Percentiles rank a stretch among this genome's conserved stretches.
These are phyloP conservation scores for Mortierella sp. DNA, from an alignment of 371 early-diverging fungal genomes.

Conservation along the genomic window DNA sequence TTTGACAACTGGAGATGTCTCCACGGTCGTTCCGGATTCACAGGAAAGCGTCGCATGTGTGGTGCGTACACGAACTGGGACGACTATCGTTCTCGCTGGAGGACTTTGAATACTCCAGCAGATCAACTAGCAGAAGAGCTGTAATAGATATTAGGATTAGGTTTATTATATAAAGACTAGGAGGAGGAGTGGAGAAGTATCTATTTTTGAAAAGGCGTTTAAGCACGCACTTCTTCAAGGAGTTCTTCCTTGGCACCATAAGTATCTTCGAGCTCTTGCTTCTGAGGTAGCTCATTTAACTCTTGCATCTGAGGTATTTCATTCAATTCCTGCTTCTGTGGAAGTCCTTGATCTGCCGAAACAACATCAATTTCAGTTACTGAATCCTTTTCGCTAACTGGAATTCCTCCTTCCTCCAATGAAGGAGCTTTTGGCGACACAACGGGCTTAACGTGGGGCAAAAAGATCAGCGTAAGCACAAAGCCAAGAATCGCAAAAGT, in stretches of 20 bases:
- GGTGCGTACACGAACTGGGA: constrained; percentile 89
- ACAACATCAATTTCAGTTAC: neutral
- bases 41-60: constrained; percentile 81
- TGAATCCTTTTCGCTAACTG: constrained; percentile 14
- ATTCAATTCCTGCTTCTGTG: constrained; percentile 12
- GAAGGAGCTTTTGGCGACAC: neutral
- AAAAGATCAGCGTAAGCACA: constrained; percentile 29
- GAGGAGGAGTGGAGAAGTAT: neutral
- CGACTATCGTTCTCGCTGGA: constrained; percentile 78
- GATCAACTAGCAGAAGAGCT: constrained; percentile 37
- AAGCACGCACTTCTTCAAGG: neutral
- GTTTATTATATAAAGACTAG: neutral
- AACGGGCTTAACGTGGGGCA: constrained; percentile 41
- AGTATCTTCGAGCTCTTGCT: constrained; percentile 10
- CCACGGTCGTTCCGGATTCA: constrained; percentile 86
- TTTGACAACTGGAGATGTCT: constrained; percentile 92
- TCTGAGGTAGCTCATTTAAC: neutral
- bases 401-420: constrained; percentile 40
- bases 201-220: neutral
- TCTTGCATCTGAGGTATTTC: constrained; percentile 9
- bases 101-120: constrained; percentile 30
- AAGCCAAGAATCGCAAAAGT: constrained; percentile 32
- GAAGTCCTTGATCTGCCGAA: neutral
- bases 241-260: constrained; percentile 11
- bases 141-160: constrained; percentile 1